Conservation (phyloP, 768 basidiomycete species). For the Lactifluus rugatus region DNA sequence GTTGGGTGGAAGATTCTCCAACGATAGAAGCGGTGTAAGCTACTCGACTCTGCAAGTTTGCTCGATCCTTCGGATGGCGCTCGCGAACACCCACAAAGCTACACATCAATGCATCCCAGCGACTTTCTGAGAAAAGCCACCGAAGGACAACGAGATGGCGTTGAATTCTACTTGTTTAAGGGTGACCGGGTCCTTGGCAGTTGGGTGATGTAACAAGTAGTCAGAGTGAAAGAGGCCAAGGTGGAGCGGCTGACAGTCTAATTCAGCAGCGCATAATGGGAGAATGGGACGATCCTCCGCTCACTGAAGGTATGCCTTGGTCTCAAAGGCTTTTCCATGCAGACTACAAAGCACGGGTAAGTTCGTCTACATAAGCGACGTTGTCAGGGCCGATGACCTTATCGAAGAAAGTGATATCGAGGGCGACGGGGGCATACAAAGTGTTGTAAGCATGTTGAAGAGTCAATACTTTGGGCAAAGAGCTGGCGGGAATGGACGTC, state of each 20-base stretch:
- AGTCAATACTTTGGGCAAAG: no score
- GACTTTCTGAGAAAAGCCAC: conserved; percentile 56
- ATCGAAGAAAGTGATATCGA: no score
- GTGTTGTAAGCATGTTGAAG: no score
- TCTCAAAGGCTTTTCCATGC: conserved; percentile 74
- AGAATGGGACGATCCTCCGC: conserved; percentile 9
- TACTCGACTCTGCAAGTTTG: conserved; percentile 60
- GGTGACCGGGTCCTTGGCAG: conserved; percentile 27
- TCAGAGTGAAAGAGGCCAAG: conserved; percentile 91
- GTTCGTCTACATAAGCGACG: no score
- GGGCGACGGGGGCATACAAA: no score
- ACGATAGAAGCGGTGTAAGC: conserved; percentile 45
- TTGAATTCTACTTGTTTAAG: conserved; percentile 98
- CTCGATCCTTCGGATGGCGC: conserved; percentile 33
- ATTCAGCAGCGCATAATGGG: conserved; percentile 16
- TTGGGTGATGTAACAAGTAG: conserved; percentile 58
- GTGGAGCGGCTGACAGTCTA: conserved; percentile 52
- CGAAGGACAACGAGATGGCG: conserved; percentile 89
- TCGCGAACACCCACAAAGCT: no score
- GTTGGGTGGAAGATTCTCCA: conserved; percentile 62
- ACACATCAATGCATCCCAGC: conserved; percentile 69
- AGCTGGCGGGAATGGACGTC: no score
- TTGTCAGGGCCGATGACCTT: no score
- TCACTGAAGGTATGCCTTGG: conserved; percentile 49
- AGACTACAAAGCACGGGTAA: conserved; percentile 76